These are phyloP conservation scores for Candida insectalens DNA, from an alignment of 805 yeast species.

Conservation along the genomic window DNA sequence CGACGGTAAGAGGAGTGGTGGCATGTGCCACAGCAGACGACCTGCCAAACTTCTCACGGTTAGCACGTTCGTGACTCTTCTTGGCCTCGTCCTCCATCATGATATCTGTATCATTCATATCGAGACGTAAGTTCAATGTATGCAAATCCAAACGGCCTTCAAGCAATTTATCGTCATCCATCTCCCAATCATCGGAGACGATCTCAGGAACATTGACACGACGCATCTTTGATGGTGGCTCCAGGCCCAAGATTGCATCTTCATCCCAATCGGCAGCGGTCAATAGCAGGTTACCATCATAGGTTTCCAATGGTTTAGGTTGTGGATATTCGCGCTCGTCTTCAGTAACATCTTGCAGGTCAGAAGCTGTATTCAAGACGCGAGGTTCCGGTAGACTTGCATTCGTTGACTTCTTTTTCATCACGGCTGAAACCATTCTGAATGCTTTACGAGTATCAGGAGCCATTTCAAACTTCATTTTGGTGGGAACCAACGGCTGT, in stretches of 20 bases:
- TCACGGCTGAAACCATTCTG: conserved; percentile 18
- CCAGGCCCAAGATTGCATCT: conserved; percentile 39
- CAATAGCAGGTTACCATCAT: conserved; percentile 45
- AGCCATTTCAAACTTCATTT: conserved; percentile 50
- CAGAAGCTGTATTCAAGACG: conserved; percentile 20
- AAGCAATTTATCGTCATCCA: conserved; percentile 60
- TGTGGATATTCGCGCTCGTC: background rate
- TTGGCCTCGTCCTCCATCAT: conserved; percentile 45
- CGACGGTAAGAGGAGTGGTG: conserved; percentile 43
- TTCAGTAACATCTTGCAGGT: conserved; percentile 9
- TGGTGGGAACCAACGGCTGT: conserved; percentile 48
- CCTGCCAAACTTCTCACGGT: conserved; percentile 32
- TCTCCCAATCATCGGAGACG: conserved; percentile 36
- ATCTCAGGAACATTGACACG: conserved; percentile 21
- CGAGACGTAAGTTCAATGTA: conserved; percentile 39
- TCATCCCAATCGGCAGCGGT: conserved; percentile 79
- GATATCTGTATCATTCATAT: conserved; percentile 81
- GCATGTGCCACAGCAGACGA: conserved; percentile 43
- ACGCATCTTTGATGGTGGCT: conserved; percentile 3
- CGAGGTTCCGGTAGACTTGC: conserved; percentile 12
- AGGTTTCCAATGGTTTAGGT: conserved; percentile 25
- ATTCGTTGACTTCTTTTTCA: conserved; percentile 4
- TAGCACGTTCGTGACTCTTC: conserved; percentile 7
- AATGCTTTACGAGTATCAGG: conserved; percentile 50
- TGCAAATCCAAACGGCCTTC: conserved; percentile 46